Percentiles rank a stretch among this genome's conserved stretches.
Conservation (phyloP, 495 filamentous ascomycete genomes). For the Xylaria telfairii region DNA sequence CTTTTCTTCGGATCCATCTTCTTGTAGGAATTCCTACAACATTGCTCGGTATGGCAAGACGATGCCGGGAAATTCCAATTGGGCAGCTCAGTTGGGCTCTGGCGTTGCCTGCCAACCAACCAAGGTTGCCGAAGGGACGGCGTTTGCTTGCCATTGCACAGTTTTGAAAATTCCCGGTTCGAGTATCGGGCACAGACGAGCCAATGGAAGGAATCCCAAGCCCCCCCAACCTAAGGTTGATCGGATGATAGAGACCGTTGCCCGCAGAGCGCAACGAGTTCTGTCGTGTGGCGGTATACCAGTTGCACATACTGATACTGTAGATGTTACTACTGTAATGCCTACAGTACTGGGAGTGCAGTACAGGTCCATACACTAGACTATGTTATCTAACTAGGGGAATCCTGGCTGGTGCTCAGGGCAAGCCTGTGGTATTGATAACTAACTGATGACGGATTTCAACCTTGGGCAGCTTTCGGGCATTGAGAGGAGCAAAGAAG, state of each 20-base stretch:
- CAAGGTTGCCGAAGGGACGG: background rate
- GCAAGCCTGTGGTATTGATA: background rate
- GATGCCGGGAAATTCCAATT: background rate
- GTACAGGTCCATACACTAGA: too few relatives aligned
- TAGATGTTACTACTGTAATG: too few relatives aligned
- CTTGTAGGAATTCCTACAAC: too few relatives aligned
- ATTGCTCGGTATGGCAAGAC: background rate
- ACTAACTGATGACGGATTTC: background rate
- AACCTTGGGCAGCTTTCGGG: slow-evolving; percentile 13
- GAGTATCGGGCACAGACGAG: background rate
- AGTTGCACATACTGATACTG: too few relatives aligned
- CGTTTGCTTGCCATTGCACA: background rate
- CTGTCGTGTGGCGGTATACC: background rate
- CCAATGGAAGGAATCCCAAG: background rate
- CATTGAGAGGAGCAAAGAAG: background rate
- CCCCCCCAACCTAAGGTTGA: background rate
- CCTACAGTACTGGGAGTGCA: too few relatives aligned
- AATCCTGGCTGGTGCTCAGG: background rate
- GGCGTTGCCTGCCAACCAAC: too few relatives aligned
- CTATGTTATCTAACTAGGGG: background rate
- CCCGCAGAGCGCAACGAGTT: background rate
- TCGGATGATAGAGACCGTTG: background rate
- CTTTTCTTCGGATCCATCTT: too few relatives aligned
- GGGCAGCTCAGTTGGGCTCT: background rate
- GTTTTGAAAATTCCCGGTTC: background rate